Conservation (phyloP, 768 basidiomycete species). For the Suillus tomentosus region DNA sequence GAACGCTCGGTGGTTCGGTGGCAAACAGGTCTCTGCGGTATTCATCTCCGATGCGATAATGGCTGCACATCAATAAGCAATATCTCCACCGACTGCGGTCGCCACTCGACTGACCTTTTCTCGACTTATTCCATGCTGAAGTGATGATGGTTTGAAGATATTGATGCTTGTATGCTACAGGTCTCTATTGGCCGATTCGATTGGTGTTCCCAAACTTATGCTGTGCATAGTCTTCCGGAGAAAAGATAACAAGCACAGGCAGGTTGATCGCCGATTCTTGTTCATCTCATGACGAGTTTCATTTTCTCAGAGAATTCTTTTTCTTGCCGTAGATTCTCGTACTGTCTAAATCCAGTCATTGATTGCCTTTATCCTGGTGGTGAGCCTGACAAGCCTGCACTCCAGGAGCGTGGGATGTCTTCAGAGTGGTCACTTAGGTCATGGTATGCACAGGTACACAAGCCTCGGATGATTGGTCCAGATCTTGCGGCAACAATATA, state of each 20-base stretch:
- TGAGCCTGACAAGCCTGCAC: slow-evolving; percentile 7
- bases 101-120: slow-evolving; percentile 25
- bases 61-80: slow-evolving; percentile 78
- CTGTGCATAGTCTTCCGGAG: slow-evolving; percentile 34
- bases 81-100: slow-evolving; percentile 11
- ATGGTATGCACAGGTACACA: neutral
- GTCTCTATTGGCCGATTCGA: slow-evolving; percentile 24
- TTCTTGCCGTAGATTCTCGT: slow-evolving; percentile 31
- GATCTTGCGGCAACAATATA: neutral
- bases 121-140: slow-evolving; percentile 30
- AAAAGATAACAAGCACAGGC: slow-evolving; percentile 35
- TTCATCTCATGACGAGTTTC: slow-evolving; percentile 30
- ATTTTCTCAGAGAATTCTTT: slow-evolving; percentile 36
- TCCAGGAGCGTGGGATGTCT: slow-evolving; percentile 9
- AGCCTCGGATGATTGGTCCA: neutral
- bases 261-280: slow-evolving; percentile 38
- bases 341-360: slow-evolving; percentile 11
- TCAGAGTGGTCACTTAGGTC: slow-evolving; percentile 5
- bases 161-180: slow-evolving; percentile 37
- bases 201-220: slow-evolving; percentile 33
- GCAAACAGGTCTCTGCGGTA: slow-evolving; percentile 80
- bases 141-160: slow-evolving; percentile 24
- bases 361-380: slow-evolving; percentile 10
- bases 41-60: slow-evolving; percentile 95
- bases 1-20: slow-evolving; percentile 97